These are phyloP conservation scores for Pistacia atlantica DNA, from an alignment of 345 rosid genomes.

Conservation along the genomic window DNA sequence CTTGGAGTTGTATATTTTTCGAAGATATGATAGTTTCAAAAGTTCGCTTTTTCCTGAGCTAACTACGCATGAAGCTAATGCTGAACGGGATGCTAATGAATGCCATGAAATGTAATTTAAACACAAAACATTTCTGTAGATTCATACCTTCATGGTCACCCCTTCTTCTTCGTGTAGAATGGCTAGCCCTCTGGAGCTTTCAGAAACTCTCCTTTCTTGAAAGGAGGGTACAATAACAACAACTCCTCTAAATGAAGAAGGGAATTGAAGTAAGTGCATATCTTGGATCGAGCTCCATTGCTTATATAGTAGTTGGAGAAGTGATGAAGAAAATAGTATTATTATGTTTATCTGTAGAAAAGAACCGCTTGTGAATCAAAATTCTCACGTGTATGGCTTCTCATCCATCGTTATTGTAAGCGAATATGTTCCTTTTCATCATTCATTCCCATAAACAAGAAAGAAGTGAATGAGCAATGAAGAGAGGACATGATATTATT, in stretches of 20 bases:
- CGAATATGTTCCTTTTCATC: conserved; percentile 39
- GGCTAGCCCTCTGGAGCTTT: not conserved
- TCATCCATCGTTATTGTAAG: conserved; percentile 39
- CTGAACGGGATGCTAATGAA: not conserved
- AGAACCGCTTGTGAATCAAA: too few species aligned
- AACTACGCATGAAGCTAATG: too few species aligned
- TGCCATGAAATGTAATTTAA: not conserved
- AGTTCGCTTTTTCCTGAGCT: not conserved
- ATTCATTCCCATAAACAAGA: conserved; percentile 2
- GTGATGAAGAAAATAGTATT: too few species aligned
- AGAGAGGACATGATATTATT: not conserved
- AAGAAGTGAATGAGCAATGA: not conserved
- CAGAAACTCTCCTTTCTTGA: not conserved
- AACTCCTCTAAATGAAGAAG: not conserved
- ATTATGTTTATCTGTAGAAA: too few species aligned
- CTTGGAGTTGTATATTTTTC: too few species aligned
- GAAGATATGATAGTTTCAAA: too few species aligned
- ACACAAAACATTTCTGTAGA: not conserved
- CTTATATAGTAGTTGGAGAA: too few species aligned
- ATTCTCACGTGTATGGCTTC: conserved; percentile 17
- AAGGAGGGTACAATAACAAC: not conserved
- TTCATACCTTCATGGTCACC: not conserved
- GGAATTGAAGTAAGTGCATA: too few species aligned
- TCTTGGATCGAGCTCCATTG: too few species aligned
- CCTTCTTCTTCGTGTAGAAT: not conserved